Conservation (phyloP, 257 asterid species). For the Rhazya stricta region DNA sequence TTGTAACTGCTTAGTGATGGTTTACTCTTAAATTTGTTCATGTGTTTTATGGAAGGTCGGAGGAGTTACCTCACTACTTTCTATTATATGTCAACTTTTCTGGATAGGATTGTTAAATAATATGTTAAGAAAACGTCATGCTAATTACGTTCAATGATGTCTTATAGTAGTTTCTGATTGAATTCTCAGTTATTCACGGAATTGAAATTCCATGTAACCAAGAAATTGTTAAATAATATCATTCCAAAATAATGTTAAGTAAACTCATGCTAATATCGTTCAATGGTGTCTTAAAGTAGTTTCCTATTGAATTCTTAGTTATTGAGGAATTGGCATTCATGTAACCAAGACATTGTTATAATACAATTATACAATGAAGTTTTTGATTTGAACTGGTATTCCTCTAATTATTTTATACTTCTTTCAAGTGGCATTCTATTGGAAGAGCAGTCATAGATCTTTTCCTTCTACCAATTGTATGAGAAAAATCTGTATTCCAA, state of each 20-base stretch:
- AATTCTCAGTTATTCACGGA: background rate
- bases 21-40: background rate
- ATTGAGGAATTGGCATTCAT: background rate
- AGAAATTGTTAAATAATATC: background rate
- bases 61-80: background rate
- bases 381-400: background rate
- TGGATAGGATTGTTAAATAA: background rate
- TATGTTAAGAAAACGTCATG: background rate
- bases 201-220: background rate
- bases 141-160: background rate
- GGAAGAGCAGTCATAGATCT: background rate
- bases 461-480: background rate
- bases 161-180: background rate
- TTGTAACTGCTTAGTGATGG: background rate
- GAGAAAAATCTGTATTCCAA: background rate
- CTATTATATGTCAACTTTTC: background rate
- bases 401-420: background rate
- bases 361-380: background rate
- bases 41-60: background rate
- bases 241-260: background rate
- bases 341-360: background rate
- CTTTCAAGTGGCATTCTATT: background rate
- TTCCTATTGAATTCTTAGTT: background rate
- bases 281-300: background rate
- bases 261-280: background rate